Evolutionary conservation across 805 yeast species (phyloP).

Genomic region (Metschnikowia cubensis): DNA sequence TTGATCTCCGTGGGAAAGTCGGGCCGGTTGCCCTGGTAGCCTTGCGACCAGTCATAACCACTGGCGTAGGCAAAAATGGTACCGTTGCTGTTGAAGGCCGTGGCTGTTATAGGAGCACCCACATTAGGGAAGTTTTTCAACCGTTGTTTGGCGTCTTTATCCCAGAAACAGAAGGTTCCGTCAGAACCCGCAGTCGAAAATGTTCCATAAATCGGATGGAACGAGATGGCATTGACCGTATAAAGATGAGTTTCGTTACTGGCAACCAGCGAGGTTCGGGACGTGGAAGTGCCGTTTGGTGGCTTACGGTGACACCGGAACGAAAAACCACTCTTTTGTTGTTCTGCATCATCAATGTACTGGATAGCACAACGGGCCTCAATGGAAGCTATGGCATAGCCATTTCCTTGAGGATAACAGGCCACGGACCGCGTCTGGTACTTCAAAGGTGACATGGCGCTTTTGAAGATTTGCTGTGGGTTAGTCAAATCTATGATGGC

Average conservation of each 20-base stretch:
- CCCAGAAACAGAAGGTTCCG: slow-evolving; percentile 94
- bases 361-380: slow-evolving; percentile 97
- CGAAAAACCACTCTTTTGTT: slow-evolving; percentile 69
- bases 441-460: slow-evolving; percentile 71
- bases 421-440: slow-evolving; percentile 81
- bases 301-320: slow-evolving; percentile 91
- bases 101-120: slow-evolving; percentile 64
- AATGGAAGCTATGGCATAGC: slow-evolving; percentile 87
- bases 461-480: slow-evolving; percentile 79
- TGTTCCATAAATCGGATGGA: slow-evolving; percentile 89
- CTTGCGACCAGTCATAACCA: slow-evolving; percentile 95
- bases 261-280: slow-evolving; percentile 23
- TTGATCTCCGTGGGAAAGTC: slow-evolving; percentile 73
- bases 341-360: slow-evolving; percentile 81
- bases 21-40: slow-evolving; percentile 71
- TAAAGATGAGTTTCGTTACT: slow-evolving; percentile 59
- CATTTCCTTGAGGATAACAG: slow-evolving; percentile 89
- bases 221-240: slow-evolving; percentile 72
- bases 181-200: slow-evolving; percentile 93
- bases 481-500: slow-evolving; percentile 71
- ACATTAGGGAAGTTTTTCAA: slow-evolving; percentile 73
- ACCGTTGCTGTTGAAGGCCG: slow-evolving; percentile 81
- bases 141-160: slow-evolving; percentile 85
- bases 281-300: slow-evolving; percentile 32
- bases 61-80: slow-evolving; percentile 84